phyloP scores from a whole-genome alignment of 2,329 filamentous ascomycete species.

The Diplocarpon mali region DNA sequence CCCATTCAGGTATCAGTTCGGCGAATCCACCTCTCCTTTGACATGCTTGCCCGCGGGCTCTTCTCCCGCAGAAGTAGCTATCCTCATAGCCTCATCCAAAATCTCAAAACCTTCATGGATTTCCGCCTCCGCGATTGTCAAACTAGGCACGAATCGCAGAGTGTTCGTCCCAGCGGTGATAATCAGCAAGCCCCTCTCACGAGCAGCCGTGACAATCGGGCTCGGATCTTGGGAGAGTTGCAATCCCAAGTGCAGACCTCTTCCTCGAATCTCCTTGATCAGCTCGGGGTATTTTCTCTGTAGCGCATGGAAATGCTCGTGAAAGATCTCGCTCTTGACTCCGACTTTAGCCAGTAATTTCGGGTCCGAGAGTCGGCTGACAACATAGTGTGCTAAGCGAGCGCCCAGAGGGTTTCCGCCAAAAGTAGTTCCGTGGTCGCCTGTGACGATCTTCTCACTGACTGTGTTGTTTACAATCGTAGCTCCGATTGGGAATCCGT shows the following conservation, averaged over 20 bases:
- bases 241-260: conserved; percentile 75
- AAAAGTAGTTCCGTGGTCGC: conserved; percentile 67
- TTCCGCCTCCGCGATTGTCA: conserved; percentile 71
- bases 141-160: conserved; percentile 77
- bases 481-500: conserved; percentile 91
- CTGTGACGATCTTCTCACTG: conserved; percentile 50
- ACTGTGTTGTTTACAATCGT: conserved; percentile 53
- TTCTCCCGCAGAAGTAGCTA: conserved; percentile 11
- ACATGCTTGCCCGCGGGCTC: conserved; percentile 14
- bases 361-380: conserved; percentile 62
- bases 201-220: conserved; percentile 69
- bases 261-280: conserved; percentile 69
- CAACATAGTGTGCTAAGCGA: conserved; percentile 73
- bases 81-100: conserved; percentile 52
- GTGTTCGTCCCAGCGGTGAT: conserved; percentile 93
- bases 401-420: conserved; percentile 61
- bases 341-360: conserved; percentile 59
- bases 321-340: conserved; percentile 52
- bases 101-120: conserved; percentile 69
- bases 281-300: conserved; percentile 55
- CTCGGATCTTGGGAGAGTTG: conserved; percentile 67
- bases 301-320: conserved; percentile 44
- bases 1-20: conserved; percentile 12
- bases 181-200: conserved; percentile 77
- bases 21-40: conserved; percentile 21